A percentile compares a stretch with the other conserved stretches of the same genome.
phyloP scores from a whole-genome alignment of 2,329 filamentous ascomycete genomes.

The Aureobasidium lini region DNA sequence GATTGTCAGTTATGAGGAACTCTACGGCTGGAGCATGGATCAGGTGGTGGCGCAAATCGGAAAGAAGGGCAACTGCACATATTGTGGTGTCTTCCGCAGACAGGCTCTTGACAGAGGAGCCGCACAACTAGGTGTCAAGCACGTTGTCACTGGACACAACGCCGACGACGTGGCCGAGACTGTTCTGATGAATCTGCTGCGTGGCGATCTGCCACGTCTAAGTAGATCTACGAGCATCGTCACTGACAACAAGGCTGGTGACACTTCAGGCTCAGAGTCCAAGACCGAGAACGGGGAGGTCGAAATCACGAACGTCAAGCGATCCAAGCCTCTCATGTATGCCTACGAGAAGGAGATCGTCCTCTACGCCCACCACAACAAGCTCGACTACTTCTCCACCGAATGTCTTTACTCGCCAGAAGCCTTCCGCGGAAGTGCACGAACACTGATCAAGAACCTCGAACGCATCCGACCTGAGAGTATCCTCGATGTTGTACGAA shows the following conservation, averaged over 20 bases:
- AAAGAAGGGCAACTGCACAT: constrained; percentile 98
- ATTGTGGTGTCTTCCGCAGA: constrained; percentile 91
- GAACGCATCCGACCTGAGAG: constrained; percentile 90
- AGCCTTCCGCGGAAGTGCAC: constrained; percentile 86
- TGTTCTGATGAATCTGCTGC: constrained; percentile 90
- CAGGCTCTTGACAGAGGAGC: constrained; percentile 92
- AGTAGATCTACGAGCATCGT: constrained; percentile 87
- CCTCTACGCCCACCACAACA: constrained; percentile 92
- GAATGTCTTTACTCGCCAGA: constrained; percentile 98
- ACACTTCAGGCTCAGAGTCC: constrained; percentile 19
- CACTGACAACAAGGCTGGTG: constrained; percentile 48
- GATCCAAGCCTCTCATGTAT: constrained; percentile 95
- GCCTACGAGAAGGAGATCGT: constrained; percentile 99
- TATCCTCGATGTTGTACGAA: constrained; percentile 88
- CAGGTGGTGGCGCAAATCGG: constrained; percentile 93
- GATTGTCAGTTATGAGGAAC: constrained; percentile 84
- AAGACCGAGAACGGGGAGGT: constrained; percentile 17
- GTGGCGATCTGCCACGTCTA: constrained; percentile 80
- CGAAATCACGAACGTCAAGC: constrained; percentile 71
- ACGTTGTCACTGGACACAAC: constrained; percentile 96
- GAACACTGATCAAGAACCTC: constrained; percentile 87
- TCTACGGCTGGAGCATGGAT: constrained; percentile 99
- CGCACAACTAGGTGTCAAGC: constrained; percentile 75
- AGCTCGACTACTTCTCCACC: constrained; percentile 94
- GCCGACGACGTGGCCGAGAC: constrained; percentile 97